These are phyloP conservation scores for Rhodotorula sp. DNA, from an alignment of 1,284 basidiomycete species.

Conservation along the genomic window DNA sequence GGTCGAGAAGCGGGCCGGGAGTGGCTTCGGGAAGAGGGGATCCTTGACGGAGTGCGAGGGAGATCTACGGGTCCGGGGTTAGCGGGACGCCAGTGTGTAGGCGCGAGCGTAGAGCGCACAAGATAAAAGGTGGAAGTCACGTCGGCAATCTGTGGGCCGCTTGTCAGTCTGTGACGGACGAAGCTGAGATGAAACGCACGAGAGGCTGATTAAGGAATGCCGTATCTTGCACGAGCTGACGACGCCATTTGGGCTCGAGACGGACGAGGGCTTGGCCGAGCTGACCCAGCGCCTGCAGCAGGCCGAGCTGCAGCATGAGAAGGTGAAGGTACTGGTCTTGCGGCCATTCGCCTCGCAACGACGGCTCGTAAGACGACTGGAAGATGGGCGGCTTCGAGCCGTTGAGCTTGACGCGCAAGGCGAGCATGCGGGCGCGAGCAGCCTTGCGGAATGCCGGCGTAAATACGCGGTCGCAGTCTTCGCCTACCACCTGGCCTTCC, in stretches of 20 bases:
- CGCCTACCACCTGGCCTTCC: not conserved
- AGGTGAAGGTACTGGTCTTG: conserved; percentile 15
- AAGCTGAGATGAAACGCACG: not conserved
- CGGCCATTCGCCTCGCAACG: conserved; percentile 33
- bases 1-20: conserved; percentile 36
- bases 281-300: conserved; percentile 30
- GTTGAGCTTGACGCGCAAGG: conserved; percentile 30
- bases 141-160: conserved; percentile 28
- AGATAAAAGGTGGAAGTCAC: conserved; percentile 27
- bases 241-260: conserved; percentile 28
- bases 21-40: conserved; percentile 25
- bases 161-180: no score
- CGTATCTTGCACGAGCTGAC: conserved; percentile 20
- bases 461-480: not conserved
- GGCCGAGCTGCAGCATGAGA: conserved; percentile 19
- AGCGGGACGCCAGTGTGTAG: not conserved
- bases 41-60: conserved; percentile 30
- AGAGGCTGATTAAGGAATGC: conserved; percentile 33
- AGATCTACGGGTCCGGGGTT: conserved; percentile 7
- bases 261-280: conserved; percentile 15
- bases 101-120: not conserved
- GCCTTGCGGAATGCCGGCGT: not conserved
- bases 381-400: conserved; percentile 7
- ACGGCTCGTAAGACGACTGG: conserved; percentile 21
- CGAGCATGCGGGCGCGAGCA: conserved; percentile 27